Conservation (phyloP, 768 basidiomycete species). For the Panus rudis region DNA sequence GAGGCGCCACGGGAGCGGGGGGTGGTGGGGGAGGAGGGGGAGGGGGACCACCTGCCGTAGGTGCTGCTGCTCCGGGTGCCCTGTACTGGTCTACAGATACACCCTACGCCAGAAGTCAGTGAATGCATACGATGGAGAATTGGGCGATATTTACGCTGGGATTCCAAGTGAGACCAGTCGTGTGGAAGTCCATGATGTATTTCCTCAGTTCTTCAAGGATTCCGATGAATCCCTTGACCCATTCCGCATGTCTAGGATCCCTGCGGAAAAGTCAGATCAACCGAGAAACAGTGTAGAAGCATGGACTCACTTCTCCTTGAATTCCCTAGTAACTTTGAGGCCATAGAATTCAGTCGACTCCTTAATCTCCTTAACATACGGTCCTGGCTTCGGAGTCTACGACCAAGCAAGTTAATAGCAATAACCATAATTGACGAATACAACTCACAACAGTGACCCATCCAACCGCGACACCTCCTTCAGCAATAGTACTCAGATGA, state of each 20-base stretch:
- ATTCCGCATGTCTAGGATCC: slow-evolving; percentile 81
- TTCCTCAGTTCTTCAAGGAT: slow-evolving; percentile 74
- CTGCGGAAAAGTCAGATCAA: slow-evolving; percentile 33
- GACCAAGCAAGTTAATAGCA: not conserved
- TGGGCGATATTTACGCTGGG: slow-evolving; percentile 41
- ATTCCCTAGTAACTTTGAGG: slow-evolving; percentile 86
- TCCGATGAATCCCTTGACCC: slow-evolving; percentile 67
- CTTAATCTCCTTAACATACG: slow-evolving; percentile 75
- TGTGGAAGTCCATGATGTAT: slow-evolving; percentile 81
- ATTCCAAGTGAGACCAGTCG: slow-evolving; percentile 88
- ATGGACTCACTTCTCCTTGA: slow-evolving; percentile 75
- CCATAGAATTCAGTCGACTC: slow-evolving; percentile 85
- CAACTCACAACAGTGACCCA: slow-evolving; percentile 82
- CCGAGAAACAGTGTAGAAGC: not conserved
- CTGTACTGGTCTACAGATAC: slow-evolving; percentile 50
- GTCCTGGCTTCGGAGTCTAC: slow-evolving; percentile 71
- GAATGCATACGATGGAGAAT: not conserved
- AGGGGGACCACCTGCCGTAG: slow-evolving; percentile 33
- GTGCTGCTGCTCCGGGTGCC: slow-evolving; percentile 24
- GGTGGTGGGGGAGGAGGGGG: slow-evolving; percentile 54
- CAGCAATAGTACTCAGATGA: slow-evolving; percentile 75
- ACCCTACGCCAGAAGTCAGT: slow-evolving; percentile 41
- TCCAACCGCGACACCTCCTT: slow-evolving; percentile 73
- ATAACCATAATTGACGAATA: not conserved
- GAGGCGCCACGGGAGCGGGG: slow-evolving; percentile 31